Conservation (phyloP, 495 filamentous ascomycete genomes). For the Xylaria venustula region DNA sequence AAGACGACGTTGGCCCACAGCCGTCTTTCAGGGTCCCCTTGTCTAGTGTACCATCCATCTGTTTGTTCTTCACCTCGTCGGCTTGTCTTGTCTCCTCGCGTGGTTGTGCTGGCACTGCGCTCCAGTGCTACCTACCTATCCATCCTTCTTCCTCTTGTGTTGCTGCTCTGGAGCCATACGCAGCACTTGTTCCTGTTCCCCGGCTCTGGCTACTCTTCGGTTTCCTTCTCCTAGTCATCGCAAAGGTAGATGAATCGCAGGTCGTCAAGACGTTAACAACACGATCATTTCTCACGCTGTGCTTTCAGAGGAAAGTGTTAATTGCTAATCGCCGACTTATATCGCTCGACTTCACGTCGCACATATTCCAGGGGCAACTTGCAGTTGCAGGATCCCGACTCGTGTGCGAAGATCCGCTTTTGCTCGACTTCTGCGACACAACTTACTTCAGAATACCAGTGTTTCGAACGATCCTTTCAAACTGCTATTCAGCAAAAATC, state of each 20-base stretch:
- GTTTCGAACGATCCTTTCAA: constrained; percentile 4
- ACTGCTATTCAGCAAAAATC: neutral
- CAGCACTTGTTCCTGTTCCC: neutral
- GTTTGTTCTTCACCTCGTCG: constrained; percentile 9
- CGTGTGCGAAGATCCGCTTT: constrained; percentile 14
- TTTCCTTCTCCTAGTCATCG: neutral
- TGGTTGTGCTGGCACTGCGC: constrained; percentile 7
- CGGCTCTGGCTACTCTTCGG: neutral
- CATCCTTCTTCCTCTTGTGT: neutral
- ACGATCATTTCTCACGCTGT: neutral
- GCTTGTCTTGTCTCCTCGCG: constrained; percentile 2
- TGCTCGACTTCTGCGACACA: constrained; percentile 13
- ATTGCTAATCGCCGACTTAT: neutral
- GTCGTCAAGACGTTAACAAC: neutral
- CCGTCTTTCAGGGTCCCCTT: constrained; percentile 3
- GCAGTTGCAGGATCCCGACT: neutral
- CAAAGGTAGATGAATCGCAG: neutral
- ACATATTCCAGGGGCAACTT: constrained; percentile 1
- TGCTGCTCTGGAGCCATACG: neutral
- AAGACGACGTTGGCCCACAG: neutral
- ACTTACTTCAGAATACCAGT: constrained; percentile 12
- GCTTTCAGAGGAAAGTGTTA: constrained; percentile 3
- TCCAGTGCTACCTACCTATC: constrained; percentile 1
- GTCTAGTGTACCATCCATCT: neutral
- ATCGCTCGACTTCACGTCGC: neutral